phyloP scores from a whole-genome alignment of 495 filamentous ascomycete species.

The Aspergillus sparsus region DNA sequence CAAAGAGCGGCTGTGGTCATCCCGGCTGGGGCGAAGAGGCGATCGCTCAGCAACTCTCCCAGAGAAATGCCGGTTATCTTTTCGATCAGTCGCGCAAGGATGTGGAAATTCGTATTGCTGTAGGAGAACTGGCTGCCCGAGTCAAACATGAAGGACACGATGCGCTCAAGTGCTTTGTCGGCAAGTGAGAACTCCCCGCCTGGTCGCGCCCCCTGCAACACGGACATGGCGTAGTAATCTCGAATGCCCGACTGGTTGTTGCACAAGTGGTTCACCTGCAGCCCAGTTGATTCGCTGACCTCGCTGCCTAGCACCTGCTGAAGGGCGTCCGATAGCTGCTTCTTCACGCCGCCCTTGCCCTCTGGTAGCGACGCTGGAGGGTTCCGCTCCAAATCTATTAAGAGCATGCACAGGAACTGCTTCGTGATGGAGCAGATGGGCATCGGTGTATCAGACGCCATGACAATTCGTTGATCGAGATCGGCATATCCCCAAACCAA shows the following conservation, averaged over 20 bases:
- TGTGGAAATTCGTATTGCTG: slow-evolving; percentile 36
- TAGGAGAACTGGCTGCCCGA: slow-evolving; percentile 38
- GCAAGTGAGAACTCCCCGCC: slow-evolving; percentile 29
- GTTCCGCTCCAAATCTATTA: slow-evolving; percentile 31
- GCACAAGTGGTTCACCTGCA: slow-evolving; percentile 29
- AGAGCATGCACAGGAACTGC: slow-evolving; percentile 34
- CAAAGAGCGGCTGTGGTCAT: slow-evolving; percentile 37
- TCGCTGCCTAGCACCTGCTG: neutral
- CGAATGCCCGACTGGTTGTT: slow-evolving; percentile 39
- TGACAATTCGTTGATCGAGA: slow-evolving; percentile 27
- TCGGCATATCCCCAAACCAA: slow-evolving; percentile 39
- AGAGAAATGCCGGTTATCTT: slow-evolving; percentile 28
- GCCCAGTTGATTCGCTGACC: neutral
- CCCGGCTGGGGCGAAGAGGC: slow-evolving; percentile 31
- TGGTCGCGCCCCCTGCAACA: slow-evolving; percentile 34
- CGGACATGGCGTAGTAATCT: slow-evolving; percentile 42
- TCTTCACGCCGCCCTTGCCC: neutral
- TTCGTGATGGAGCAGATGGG: slow-evolving; percentile 43
- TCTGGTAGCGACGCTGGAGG: slow-evolving; percentile 12
- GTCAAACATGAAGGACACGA: slow-evolving; percentile 34
- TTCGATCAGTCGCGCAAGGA: slow-evolving; percentile 34
- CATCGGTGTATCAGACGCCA: slow-evolving; percentile 28
- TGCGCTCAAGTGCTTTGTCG: slow-evolving; percentile 26
- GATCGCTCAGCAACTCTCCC: slow-evolving; percentile 27
- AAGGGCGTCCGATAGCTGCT: neutral